phyloP scores from a whole-genome alignment of 2,329 filamentous ascomycete species.

The Aspergillus sp. region DNA sequence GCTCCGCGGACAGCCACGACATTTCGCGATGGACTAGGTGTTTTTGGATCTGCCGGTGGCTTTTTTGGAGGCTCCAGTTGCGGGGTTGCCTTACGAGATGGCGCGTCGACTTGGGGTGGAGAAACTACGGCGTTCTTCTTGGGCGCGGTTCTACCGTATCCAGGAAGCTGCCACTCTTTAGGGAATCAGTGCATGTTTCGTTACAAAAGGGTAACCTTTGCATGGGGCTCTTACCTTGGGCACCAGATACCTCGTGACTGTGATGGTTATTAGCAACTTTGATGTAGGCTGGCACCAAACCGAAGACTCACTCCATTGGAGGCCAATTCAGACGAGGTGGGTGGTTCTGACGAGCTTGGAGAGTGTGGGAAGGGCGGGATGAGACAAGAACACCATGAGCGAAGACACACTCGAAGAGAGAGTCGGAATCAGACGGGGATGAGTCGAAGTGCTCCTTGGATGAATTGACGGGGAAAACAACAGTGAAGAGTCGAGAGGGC shows the following conservation, averaged over 20 bases:
- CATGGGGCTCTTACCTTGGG: conserved; percentile 20
- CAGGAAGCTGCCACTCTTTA: conserved; percentile 25
- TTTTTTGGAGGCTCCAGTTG: conserved; percentile 5
- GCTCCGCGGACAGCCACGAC: background rate
- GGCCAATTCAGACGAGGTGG: background rate
- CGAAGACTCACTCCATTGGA: conserved; percentile 16
- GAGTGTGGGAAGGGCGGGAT: background rate
- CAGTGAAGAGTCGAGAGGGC: background rate
- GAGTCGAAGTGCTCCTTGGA: no score
- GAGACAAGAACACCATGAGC: background rate
- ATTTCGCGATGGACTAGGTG: background rate
- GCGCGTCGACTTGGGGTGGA: background rate
- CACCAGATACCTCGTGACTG: conserved; percentile 24
- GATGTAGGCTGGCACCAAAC: background rate
- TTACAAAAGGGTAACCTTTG: background rate
- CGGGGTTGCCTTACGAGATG: background rate
- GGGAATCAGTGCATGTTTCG: background rate
- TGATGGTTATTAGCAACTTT: background rate
- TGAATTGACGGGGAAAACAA: background rate
- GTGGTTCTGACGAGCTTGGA: background rate
- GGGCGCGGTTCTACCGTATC: conserved; percentile 16
- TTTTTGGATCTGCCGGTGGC: background rate
- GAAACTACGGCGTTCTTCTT: background rate
- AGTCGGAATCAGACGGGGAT: no score
- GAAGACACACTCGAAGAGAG: background rate